phyloP scores from a whole-genome alignment of 2,329 filamentous ascomycete genomes.

The Fusarium sacchari region DNA sequence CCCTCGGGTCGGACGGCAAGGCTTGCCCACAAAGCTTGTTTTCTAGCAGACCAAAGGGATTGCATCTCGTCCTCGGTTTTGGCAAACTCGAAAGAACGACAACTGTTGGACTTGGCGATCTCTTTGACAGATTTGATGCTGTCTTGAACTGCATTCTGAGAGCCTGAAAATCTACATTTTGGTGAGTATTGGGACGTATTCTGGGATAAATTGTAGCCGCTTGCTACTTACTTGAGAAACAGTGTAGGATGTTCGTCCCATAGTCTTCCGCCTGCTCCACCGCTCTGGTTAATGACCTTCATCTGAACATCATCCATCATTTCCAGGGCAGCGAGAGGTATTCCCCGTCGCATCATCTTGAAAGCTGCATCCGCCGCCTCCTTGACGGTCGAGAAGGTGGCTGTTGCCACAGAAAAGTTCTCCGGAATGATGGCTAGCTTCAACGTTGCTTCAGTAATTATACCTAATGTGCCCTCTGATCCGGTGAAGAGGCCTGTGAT shows the following conservation, averaged over 20 bases:
- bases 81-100: background rate
- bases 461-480: conserved; percentile 75
- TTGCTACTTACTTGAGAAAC: conserved; percentile 69
- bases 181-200: background rate
- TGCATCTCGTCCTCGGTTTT: background rate
- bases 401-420: conserved; percentile 72
- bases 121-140: conserved; percentile 67
- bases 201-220: background rate
- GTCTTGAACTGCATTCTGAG: conserved; percentile 67
- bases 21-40: background rate
- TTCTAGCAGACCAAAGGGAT: background rate
- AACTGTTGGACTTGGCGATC: conserved; percentile 51
- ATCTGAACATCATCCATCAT: conserved; percentile 73
- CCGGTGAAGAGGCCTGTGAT: conserved; percentile 75
- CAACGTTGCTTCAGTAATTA: conserved; percentile 76
- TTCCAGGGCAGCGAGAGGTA: conserved; percentile 74
- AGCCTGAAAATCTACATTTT: conserved; percentile 67
- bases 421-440: conserved; percentile 73
- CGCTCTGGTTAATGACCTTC: conserved; percentile 54
- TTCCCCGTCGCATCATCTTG: conserved; percentile 70
- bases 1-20: background rate
- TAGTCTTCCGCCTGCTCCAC: conserved; percentile 60
- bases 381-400: conserved; percentile 67
- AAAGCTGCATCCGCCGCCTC: conserved; percentile 72
- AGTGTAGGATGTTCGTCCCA: conserved; percentile 78